Conservation (phyloP, 2,329 filamentous ascomycete genomes). For the Niveomyces coronatus region DNA sequence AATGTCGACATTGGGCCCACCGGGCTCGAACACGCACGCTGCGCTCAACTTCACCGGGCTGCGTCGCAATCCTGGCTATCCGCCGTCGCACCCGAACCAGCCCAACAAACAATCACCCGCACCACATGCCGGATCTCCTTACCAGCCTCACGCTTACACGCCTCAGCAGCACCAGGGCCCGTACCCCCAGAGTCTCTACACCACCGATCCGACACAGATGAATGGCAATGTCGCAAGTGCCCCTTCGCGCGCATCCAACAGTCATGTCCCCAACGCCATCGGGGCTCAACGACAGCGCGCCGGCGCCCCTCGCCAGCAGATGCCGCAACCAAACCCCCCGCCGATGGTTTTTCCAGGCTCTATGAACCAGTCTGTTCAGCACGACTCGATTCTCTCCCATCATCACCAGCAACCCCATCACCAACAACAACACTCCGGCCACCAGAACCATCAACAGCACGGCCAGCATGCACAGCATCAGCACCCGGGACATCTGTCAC, state of each 20-base stretch:
- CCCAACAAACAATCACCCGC: constrained; percentile 46
- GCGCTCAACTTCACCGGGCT: constrained; percentile 41
- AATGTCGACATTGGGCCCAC: constrained; percentile 40
- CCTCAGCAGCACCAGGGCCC: constrained; percentile 39
- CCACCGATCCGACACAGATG: constrained; percentile 34
- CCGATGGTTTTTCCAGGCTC: constrained; percentile 28
- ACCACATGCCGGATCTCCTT: constrained; percentile 43
- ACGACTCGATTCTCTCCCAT: constrained; percentile 33
- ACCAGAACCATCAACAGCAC: constrained; percentile 17
- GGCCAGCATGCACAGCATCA: constrained; percentile 12
- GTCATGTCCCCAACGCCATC: constrained; percentile 38
- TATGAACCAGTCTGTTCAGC: constrained; percentile 32
- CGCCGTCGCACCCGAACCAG: constrained; percentile 37
- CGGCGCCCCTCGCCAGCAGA: constrained; percentile 35
- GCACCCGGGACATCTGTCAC: constrained; percentile 16
- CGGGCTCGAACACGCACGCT: constrained; percentile 41
- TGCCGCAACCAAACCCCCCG: constrained; percentile 26
- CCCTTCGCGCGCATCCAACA: constrained; percentile 32
- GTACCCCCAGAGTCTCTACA: constrained; percentile 45
- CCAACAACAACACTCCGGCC: constrained; percentile 18
- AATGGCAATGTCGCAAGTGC: constrained; percentile 38
- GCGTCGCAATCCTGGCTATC: constrained; percentile 34
- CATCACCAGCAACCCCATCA: constrained; percentile 27
- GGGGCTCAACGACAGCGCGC: constrained; percentile 32
- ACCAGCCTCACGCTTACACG: constrained; percentile 43